A percentile compares a stretch with the other conserved stretches of the same genome.
Conservation (phyloP, 345 rosid genomes). For the Eucalyptus pauciflora region DNA sequence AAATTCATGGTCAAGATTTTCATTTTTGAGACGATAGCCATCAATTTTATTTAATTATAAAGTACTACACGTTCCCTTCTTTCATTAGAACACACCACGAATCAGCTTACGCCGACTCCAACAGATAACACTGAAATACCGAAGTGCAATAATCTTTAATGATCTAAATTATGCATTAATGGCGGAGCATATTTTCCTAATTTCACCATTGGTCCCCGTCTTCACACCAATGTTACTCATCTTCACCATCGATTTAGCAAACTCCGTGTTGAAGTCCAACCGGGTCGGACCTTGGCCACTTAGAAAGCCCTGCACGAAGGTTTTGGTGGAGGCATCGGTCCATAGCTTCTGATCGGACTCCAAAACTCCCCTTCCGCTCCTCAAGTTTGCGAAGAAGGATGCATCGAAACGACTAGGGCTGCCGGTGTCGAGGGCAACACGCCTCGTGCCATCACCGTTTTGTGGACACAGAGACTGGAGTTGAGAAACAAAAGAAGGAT, state of each 20-base stretch:
- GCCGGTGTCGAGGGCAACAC: conserved; percentile 34
- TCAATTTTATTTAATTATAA: neutral
- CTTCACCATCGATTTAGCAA: conserved; percentile 51
- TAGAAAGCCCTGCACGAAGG: conserved; percentile 19
- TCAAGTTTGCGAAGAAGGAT: conserved; percentile 33
- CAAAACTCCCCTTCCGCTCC: conserved; percentile 27
- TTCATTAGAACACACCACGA: neutral
- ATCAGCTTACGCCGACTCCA: neutral
- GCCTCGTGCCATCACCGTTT: conserved; percentile 9
- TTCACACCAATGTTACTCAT: conserved; percentile 51
- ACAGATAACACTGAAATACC: neutral
- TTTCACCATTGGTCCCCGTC: conserved; percentile 32
- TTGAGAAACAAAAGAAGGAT: conserved; percentile 21
- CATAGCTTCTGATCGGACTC: conserved; percentile 48
- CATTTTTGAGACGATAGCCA: neutral
- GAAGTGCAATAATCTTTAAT: neutral
- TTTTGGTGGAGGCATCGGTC: conserved; percentile 21
- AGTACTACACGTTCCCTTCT: neutral
- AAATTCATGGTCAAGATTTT: neutral
- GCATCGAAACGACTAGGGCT: conserved; percentile 34
- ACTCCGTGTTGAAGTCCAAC: conserved; percentile 27
- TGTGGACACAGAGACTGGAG: conserved; percentile 42
- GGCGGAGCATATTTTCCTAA: conserved; percentile 38
- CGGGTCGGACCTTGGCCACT: conserved; percentile 6
- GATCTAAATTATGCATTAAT: conserved; percentile 10